phyloP scores from a whole-genome alignment of 2,329 filamentous ascomycete species.

The Cadophora gregata region DNA sequence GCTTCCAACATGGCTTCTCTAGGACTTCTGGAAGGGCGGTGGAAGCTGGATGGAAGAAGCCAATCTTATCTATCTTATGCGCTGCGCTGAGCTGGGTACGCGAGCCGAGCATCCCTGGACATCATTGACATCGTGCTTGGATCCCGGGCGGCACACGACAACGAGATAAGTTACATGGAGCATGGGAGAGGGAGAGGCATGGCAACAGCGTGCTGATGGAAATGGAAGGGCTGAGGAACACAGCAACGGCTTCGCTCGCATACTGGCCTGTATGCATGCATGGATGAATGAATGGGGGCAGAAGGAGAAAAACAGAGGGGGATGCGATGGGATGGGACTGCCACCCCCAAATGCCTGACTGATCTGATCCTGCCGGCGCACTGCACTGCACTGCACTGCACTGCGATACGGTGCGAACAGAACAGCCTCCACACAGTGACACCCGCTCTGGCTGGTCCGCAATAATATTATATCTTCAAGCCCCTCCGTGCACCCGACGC shows the following conservation, averaged over 20 bases:
- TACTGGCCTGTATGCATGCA: too few species aligned
- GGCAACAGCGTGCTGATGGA: slow-evolving; percentile 13
- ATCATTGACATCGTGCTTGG: neutral
- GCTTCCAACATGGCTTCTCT: neutral
- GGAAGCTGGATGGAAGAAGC: slow-evolving; percentile 33
- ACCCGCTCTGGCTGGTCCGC: neutral
- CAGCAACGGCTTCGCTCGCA: slow-evolving; percentile 19
- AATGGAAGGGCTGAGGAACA: slow-evolving; percentile 12
- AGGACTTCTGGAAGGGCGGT: neutral
- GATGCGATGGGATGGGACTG: slow-evolving; percentile 6
- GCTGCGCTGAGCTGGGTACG: neutral
- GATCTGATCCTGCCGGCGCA: neutral
- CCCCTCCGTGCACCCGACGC: neutral
- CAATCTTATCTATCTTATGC: too few species aligned
- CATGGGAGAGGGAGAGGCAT: slow-evolving; percentile 4
- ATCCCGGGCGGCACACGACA: neutral
- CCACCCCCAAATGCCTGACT: slow-evolving; percentile 13
- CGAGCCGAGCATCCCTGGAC: slow-evolving; percentile 19
- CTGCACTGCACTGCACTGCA: neutral
- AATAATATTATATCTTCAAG: slow-evolving; percentile 7
- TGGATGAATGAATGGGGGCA: slow-evolving; percentile 23
- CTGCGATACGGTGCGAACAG: neutral
- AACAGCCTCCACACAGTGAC: neutral
- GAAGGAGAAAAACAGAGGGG: slow-evolving; percentile 12
- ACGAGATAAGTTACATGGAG: too few species aligned